phyloP scores from a whole-genome alignment of 176 grass and related monocot species.

The Stipa capillata region DNA sequence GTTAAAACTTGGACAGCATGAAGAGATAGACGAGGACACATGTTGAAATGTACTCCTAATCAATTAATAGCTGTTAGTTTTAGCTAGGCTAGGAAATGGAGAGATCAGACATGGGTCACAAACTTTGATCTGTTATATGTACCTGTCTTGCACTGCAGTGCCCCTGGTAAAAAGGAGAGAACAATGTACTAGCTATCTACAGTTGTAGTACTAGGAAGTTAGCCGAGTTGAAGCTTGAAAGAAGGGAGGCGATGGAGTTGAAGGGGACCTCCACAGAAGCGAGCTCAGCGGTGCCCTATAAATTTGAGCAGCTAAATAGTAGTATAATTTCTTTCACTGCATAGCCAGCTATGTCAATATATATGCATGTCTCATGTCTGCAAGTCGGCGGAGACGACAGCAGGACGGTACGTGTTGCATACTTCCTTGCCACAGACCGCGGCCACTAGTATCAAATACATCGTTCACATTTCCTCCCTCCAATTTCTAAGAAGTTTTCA shows the following conservation, averaged over 20 bases:
- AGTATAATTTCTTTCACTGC: too few relatives aligned
- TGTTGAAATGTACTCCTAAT: background rate
- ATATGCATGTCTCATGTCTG: too few relatives aligned
- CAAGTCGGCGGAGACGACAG: too few relatives aligned
- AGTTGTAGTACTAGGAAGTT: background rate
- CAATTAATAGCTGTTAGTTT: conserved; percentile 39
- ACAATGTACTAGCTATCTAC: background rate
- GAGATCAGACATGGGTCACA: background rate
- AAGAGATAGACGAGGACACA: conserved; percentile 23
- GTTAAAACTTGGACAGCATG: conserved; percentile 32
- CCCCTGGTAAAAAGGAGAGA: conserved; percentile 9
- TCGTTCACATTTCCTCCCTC: too few relatives aligned
- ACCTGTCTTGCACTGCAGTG: background rate
- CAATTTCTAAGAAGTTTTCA: too few relatives aligned
- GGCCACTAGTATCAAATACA: too few relatives aligned
- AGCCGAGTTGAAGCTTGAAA: conserved; percentile 16
- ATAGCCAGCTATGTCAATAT: too few relatives aligned
- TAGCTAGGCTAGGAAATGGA: conserved; percentile 8
- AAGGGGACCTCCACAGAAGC: conserved; percentile 42
- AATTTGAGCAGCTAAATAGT: conserved; percentile 38
- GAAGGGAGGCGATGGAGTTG: conserved; percentile 15
- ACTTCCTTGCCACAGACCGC: too few relatives aligned
- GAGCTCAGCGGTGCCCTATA: conserved; percentile 55
- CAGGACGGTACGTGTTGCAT: too few relatives aligned
- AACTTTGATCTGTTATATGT: background rate